Conservation (phyloP, 2,329 filamentous ascomycete genomes). For the Cordyceps farinosa region DNA sequence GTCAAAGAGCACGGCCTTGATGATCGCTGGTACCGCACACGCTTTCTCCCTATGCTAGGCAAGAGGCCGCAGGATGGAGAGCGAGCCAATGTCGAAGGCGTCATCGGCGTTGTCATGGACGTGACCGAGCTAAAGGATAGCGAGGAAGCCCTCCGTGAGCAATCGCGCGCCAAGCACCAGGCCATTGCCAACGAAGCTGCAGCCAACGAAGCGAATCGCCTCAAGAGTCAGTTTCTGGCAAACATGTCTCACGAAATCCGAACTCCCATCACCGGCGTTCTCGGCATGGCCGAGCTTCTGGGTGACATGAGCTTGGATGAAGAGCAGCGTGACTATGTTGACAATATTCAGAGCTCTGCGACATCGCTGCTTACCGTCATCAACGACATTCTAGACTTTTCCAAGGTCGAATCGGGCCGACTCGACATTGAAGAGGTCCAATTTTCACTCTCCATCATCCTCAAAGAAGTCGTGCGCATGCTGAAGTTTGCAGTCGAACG, state of each 20-base stretch:
- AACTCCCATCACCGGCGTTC: slow-evolving; percentile 74
- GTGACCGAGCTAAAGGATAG: slow-evolving; percentile 68
- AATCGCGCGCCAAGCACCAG: slow-evolving; percentile 65
- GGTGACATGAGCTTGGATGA: slow-evolving; percentile 63
- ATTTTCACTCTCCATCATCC: slow-evolving; percentile 69
- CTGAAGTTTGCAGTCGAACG: slow-evolving; percentile 78
- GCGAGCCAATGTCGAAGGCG: slow-evolving; percentile 56
- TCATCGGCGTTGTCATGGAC: slow-evolving; percentile 77
- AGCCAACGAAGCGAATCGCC: slow-evolving; percentile 73
- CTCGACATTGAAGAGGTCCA: slow-evolving; percentile 78
- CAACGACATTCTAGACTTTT: slow-evolving; percentile 88
- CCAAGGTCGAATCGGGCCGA: slow-evolving; percentile 75
- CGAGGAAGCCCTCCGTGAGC: slow-evolving; percentile 59
- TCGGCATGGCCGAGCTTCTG: slow-evolving; percentile 75
- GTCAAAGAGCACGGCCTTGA: slow-evolving; percentile 61
- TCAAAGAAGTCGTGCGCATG: slow-evolving; percentile 82
- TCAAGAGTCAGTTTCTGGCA: slow-evolving; percentile 76
- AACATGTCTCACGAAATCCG: slow-evolving; percentile 82
- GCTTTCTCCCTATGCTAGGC: slow-evolving; percentile 63
- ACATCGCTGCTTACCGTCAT: slow-evolving; percentile 83
- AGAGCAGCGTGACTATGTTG: slow-evolving; percentile 72
- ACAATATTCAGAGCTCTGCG: slow-evolving; percentile 74
- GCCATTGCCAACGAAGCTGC: slow-evolving; percentile 72
- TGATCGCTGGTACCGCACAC: slow-evolving; percentile 66
- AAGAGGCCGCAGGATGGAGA: slow-evolving; percentile 52